Percentiles rank a stretch among this genome's conserved stretches.
These are phyloP conservation scores for Ustilago nuda DNA, from an alignment of 1,284 basidiomycete genomes.

Conservation along the genomic window DNA sequence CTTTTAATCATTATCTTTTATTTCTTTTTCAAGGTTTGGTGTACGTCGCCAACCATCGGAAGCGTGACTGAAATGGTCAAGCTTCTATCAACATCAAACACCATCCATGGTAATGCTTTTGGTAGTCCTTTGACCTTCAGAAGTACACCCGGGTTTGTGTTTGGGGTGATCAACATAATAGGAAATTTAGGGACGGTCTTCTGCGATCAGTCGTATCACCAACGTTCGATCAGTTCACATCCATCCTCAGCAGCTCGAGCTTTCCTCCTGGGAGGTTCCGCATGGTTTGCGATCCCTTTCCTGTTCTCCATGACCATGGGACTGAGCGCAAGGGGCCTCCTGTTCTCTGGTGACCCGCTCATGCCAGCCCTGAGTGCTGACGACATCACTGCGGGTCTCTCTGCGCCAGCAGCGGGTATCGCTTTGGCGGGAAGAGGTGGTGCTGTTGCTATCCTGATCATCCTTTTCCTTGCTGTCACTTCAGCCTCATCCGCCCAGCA, in stretches of 20 bases:
- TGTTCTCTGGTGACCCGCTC: conserved; percentile 44
- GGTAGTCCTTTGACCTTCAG: conserved; percentile 82
- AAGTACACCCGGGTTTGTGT: conserved; percentile 75
- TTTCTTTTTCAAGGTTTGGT: conserved; percentile 79
- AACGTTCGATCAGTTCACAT: conserved; percentile 85
- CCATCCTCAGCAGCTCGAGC: conserved; percentile 87
- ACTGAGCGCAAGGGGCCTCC: conserved; percentile 73
- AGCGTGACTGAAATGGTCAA: conserved; percentile 60
- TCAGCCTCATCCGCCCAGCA: conserved; percentile 88
- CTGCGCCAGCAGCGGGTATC: conserved; percentile 73
- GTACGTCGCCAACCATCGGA: conserved; percentile 71
- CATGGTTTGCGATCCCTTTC: conserved; percentile 77
- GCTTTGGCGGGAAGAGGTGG: conserved; percentile 80
- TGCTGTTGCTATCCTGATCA: conserved; percentile 80
- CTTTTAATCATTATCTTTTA: conserved; percentile 68
- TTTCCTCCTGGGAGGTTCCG: conserved; percentile 86
- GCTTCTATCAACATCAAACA: conserved; percentile 73
- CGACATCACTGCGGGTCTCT: conserved; percentile 61
- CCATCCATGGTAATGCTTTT: conserved; percentile 74
- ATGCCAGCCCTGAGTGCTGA: conserved; percentile 52
- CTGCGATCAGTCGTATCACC: conserved; percentile 76
- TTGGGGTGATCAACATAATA: conserved; percentile 84
- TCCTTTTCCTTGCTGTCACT: conserved; percentile 77
- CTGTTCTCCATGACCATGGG: conserved; percentile 75
- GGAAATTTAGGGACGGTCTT: conserved; percentile 73